These are phyloP conservation scores for Albifimbria verrucaria DNA, from an alignment of 2,329 filamentous ascomycete species.

Conservation along the genomic window DNA sequence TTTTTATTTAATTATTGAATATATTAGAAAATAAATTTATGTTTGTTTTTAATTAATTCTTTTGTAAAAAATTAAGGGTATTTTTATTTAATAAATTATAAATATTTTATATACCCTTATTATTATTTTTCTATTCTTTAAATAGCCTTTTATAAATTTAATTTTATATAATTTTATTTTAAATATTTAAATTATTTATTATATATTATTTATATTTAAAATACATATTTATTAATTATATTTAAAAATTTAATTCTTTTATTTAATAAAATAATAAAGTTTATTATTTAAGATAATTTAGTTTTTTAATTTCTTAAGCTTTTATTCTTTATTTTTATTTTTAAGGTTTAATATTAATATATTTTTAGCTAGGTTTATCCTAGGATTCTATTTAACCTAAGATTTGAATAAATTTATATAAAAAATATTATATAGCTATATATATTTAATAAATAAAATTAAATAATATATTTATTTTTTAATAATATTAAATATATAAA, in stretches of 20 bases:
- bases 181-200: background rate
- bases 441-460: background rate
- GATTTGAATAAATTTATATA: background rate
- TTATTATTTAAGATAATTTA: background rate
- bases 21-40: slow-evolving; percentile 1
- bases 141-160: background rate
- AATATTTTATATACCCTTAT: background rate
- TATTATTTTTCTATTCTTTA: slow-evolving; percentile 3
- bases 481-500: background rate
- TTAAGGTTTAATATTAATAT: background rate
- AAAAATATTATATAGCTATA: background rate
- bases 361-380: background rate
- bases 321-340: background rate
- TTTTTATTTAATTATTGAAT: background rate
- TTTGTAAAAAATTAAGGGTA: background rate
- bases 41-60: background rate
- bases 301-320: background rate
- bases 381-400: background rate
- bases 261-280: background rate
- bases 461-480: background rate
- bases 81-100: background rate
- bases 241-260: background rate
- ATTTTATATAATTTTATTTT: slow-evolving; percentile 1
- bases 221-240: background rate
- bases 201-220: background rate